Evolutionary conservation across 768 basidiomycete genomes (phyloP).

Genomic region (Tremella mesenterica): DNA sequence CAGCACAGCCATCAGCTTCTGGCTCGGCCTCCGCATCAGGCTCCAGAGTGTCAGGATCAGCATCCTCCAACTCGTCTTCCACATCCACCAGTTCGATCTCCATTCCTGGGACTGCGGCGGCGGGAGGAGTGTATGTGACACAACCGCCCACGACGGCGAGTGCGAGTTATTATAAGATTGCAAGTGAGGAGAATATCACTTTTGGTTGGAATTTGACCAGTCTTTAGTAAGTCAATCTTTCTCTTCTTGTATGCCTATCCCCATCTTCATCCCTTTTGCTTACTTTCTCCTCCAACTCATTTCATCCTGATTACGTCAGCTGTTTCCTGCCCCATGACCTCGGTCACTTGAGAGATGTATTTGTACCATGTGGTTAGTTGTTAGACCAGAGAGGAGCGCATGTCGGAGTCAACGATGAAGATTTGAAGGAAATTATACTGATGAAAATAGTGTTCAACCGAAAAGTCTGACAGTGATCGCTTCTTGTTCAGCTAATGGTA

Average conservation of each 20-base stretch:
- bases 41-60: constrained; percentile 9
- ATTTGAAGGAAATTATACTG: not conserved
- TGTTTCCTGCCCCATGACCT: not conserved
- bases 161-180: constrained; percentile 83
- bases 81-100: constrained; percentile 24
- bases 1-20: constrained; percentile 2
- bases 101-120: constrained; percentile 42
- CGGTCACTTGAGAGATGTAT: not conserved
- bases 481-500: constrained; percentile 67
- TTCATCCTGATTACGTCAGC: not conserved
- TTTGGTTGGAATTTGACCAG: constrained; percentile 85
- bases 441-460: constrained; percentile 52
- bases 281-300: not conserved
- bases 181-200: constrained; percentile 61
- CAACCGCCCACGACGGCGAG: constrained; percentile 68
- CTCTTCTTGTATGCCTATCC: too few relatives aligned
- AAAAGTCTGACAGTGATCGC: constrained; percentile 71
- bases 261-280: not conserved
- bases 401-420: not conserved
- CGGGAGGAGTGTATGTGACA: constrained; percentile 41
- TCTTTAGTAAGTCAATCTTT: constrained; percentile 48
- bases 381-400: not conserved
- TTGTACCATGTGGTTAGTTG: not conserved
- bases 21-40: constrained; percentile 8
- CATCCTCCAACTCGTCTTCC: not conserved